Evolutionary conservation across 2,329 filamentous ascomycete species (phyloP).

Genomic region (Rhynchosporium secalis): DNA sequence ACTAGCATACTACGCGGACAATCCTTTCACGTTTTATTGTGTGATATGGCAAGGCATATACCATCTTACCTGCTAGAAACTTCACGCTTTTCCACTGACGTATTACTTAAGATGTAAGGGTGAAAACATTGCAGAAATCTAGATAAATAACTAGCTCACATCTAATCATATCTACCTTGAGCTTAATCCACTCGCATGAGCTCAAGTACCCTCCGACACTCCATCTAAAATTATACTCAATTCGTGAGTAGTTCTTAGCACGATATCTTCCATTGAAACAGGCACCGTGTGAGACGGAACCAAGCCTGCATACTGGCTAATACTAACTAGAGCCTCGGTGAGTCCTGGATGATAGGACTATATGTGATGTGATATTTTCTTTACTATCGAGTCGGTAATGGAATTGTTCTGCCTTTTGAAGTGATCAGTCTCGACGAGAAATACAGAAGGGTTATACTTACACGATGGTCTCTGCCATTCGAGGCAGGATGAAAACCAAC

Average conservation of each 20-base stretch:
- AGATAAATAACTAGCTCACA: slow-evolving; percentile 9
- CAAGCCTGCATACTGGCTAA: slow-evolving; percentile 7
- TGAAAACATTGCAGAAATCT: slow-evolving; percentile 10
- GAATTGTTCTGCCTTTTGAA: slow-evolving; percentile 9
- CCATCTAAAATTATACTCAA: slow-evolving; percentile 7
- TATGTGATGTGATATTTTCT: slow-evolving; percentile 3
- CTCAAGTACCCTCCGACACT: slow-evolving; percentile 5
- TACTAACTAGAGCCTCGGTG: slow-evolving; percentile 8
- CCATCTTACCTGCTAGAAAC: too few relatives aligned
- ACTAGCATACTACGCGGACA: too few relatives aligned
- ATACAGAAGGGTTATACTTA: slow-evolving; percentile 1
- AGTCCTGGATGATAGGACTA: slow-evolving; percentile 6
- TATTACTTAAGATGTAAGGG: slow-evolving; percentile 8
- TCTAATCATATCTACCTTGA: slow-evolving; percentile 4
- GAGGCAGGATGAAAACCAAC: slow-evolving; percentile 6
- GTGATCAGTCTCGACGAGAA: slow-evolving; percentile 3
- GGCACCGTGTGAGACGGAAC: neutral
- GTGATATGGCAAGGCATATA: too few relatives aligned
- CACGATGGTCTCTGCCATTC: slow-evolving; percentile 8
- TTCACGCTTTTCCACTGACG: neutral
- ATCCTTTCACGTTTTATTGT: too few relatives aligned
- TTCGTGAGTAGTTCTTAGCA: slow-evolving; percentile 12
- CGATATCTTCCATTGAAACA: slow-evolving; percentile 8
- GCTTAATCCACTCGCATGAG: slow-evolving; percentile 5
- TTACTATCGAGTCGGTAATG: slow-evolving; percentile 8